A percentile compares a stretch with the other conserved stretches of the same genome.
These are phyloP conservation scores for Apiospora marii DNA, from an alignment of 2,329 filamentous ascomycete genomes.

Conservation along the genomic window DNA sequence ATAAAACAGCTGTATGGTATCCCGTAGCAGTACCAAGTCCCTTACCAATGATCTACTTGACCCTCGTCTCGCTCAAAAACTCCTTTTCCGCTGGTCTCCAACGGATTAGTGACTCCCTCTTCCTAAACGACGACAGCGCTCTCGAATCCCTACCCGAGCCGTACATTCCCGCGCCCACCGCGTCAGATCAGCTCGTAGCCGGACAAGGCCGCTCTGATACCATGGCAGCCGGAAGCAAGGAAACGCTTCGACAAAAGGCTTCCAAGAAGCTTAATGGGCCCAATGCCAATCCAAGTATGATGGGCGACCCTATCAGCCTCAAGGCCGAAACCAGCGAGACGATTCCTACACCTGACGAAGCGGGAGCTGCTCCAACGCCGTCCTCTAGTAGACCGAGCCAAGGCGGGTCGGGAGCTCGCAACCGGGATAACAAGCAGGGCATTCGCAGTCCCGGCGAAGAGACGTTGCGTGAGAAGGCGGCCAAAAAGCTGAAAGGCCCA, in stretches of 20 bases:
- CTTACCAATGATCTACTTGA: slow-evolving; percentile 24
- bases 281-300: slow-evolving; percentile 45
- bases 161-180: slow-evolving; percentile 21
- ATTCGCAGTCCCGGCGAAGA: neutral
- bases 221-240: slow-evolving; percentile 29
- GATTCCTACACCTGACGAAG: slow-evolving; percentile 40
- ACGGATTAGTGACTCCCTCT: slow-evolving; percentile 9
- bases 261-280: slow-evolving; percentile 40
- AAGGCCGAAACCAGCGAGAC: slow-evolving; percentile 47
- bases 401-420: neutral
- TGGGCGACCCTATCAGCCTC: slow-evolving; percentile 49
- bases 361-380: slow-evolving; percentile 28
- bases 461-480: slow-evolving; percentile 34
- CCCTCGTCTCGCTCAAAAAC: slow-evolving; percentile 17
- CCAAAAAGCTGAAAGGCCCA: slow-evolving; percentile 33
- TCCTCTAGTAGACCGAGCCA: slow-evolving; percentile 14
- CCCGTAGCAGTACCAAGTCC: neutral
- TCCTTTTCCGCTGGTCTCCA: neutral
- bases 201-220: slow-evolving; percentile 46
- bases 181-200: neutral
- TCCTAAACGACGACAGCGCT: slow-evolving; percentile 24
- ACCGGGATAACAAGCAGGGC: neutral
- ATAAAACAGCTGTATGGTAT: neutral
- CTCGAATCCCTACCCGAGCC: slow-evolving; percentile 28
- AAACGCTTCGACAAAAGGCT: slow-evolving; percentile 41